Base-by-base conservation (phyloP, 768 basidiomycete genomes). In the Cubamyces lactineus region DNA sequence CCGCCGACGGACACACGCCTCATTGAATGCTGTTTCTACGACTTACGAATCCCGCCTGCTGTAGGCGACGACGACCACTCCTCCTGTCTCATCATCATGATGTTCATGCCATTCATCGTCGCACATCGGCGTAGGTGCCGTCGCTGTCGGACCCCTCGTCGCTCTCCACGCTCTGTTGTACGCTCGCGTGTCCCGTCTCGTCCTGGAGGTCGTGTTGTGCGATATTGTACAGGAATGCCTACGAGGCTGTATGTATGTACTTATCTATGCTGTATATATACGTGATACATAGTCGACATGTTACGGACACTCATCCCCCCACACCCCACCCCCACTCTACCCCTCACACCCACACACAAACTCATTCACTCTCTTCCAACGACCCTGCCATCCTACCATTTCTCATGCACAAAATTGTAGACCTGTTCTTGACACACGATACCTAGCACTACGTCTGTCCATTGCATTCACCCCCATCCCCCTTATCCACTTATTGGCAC, bases 191-290 rank as follows among this genome's bases (percentile, higher is more conserved):
- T 42, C 51, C 41, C n/a, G n/a, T 23, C n/a, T 34, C 34, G 34
- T 6, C 34, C 34, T 34, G 34, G 40, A n/a, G 26, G 13, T n/a
- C 40, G 13, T 12, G 57, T 26, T 53, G 40, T 53, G 19, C 24
- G 21, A 42, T 59, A 59, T 39, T 59, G 57, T 59, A 59, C 57
- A 51, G 26, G 21, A 48, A 48, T 16, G 56, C 46, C 49, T 59
- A 39, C 9, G 38, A 21, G 9, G 21, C 12, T 59, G 49, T 50
- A 34, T 59, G 41, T 59, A 51, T 39, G 49, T 51, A 58, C 26
- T 40, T 63, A 63, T 63, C 52, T 63, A 63, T 59, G 57, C 49
- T 63, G 62, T 63, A 63, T 59, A 63, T 63, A 63, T 63, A 45
- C 48, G 43, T 39, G 43, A 19, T 54, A 61, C 34, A 47, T 39